phyloP scores from a whole-genome alignment of 2,329 filamentous ascomycete species.

The Talaromyces sp. region DNA sequence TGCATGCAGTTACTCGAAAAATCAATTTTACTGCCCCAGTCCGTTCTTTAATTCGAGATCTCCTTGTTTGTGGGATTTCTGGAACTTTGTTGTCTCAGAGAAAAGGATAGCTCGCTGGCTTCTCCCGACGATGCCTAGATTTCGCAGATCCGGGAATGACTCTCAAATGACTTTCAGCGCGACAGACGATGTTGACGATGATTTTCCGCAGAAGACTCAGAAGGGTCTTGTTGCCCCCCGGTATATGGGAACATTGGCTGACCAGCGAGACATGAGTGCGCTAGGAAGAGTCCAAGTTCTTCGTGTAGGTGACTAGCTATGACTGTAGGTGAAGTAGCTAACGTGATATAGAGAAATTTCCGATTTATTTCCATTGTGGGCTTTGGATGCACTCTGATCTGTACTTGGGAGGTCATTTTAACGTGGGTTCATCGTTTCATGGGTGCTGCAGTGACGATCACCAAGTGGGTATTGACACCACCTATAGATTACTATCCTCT shows the following conservation, averaged over 20 bases:
- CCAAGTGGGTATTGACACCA: conserved; percentile 12
- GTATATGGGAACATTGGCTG: conserved; percentile 42
- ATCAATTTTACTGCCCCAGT: background rate
- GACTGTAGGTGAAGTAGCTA: conserved; percentile 1
- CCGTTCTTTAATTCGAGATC: background rate
- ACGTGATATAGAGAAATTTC: conserved; percentile 44
- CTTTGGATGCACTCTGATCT: conserved; percentile 47
- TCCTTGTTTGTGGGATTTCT: background rate
- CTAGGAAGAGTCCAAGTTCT: conserved; percentile 44
- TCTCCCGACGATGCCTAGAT: conserved; percentile 15
- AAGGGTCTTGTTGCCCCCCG: conserved; percentile 36
- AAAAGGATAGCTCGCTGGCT: background rate
- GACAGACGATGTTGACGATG: conserved; percentile 17
- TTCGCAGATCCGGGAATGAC: conserved; percentile 12
- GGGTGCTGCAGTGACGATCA: background rate
- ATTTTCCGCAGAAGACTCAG: conserved; percentile 21
- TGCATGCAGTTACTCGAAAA: background rate
- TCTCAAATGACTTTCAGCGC: conserved; percentile 17
- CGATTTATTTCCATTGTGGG: conserved; percentile 49
- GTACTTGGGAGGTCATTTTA: conserved; percentile 49
- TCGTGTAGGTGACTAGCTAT: conserved; percentile 30
- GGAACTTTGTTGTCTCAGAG: background rate
- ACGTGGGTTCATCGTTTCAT: conserved; percentile 32
- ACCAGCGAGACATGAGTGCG: conserved; percentile 42
- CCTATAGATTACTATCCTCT: conserved; percentile 29